phyloP scores from a whole-genome alignment of 108 stramenopile species.

The Pseudonitzschia pungens region DNA sequence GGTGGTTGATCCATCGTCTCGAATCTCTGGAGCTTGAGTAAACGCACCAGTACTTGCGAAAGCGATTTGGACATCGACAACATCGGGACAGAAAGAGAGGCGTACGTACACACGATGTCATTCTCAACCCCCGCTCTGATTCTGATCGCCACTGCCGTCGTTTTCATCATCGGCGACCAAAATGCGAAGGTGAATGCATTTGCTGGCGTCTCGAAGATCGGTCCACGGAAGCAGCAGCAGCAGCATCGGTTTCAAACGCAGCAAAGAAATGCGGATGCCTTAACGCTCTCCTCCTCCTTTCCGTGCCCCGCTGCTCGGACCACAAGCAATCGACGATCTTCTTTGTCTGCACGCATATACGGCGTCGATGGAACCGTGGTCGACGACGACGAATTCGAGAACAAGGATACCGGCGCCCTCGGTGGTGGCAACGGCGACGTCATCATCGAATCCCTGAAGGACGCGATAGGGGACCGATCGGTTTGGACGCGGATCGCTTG shows the following conservation, averaged over 20 bases:
- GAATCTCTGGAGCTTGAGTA: no score
- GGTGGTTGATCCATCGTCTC: no score
- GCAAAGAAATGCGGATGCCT: neutral
- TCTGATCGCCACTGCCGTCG: neutral
- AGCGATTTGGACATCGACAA: no score
- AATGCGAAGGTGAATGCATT: neutral
- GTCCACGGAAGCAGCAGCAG: neutral
- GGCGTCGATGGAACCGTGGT: conserved; percentile 14
- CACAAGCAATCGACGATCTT: neutral
- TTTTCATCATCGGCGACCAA: neutral
- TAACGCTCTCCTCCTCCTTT: no score
- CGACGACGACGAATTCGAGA: neutral
- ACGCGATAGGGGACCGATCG: neutral
- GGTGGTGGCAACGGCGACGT: neutral
- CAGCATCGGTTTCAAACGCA: neutral
- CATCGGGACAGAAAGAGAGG: neutral
- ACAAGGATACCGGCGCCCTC: neutral
- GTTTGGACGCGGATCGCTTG: conserved; percentile 12
- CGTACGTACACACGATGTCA: neutral
- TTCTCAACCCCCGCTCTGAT: neutral
- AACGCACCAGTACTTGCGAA: no score
- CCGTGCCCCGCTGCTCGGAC: no score
- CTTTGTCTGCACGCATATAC: conserved; percentile 1
- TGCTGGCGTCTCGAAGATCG: neutral
- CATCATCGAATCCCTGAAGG: neutral